These are phyloP conservation scores for Dioszegia crocea DNA, from an alignment of 768 basidiomycete species.

Conservation along the genomic window DNA sequence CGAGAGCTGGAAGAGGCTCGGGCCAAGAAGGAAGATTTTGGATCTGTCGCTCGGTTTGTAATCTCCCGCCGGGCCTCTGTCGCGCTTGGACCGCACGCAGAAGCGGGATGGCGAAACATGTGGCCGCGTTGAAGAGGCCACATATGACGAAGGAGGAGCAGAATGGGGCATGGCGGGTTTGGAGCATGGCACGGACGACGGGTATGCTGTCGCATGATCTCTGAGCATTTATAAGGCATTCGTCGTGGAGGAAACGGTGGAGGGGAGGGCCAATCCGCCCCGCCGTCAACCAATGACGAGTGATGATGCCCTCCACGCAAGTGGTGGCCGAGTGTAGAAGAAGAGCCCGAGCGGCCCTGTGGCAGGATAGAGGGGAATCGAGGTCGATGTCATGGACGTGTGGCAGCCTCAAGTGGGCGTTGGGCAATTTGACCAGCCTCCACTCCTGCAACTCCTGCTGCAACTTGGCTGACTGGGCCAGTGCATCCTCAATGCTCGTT, in stretches of 20 bases:
- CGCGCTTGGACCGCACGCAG: slow-evolving; percentile 13
- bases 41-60: slow-evolving; percentile 2
- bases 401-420: background rate
- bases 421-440: slow-evolving; percentile 4
- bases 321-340: slow-evolving; percentile 11
- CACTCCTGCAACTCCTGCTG: slow-evolving; percentile 9
- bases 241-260: slow-evolving; percentile 10
- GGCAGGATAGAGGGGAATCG: background rate
- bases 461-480: background rate
- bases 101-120: slow-evolving; percentile 18
- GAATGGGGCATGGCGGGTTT: slow-evolving; percentile 10
- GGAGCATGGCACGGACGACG: slow-evolving; percentile 4
- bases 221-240: slow-evolving; percentile 17
- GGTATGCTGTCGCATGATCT: slow-evolving; percentile 9
- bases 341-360: slow-evolving; percentile 1
- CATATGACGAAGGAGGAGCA: slow-evolving; percentile 9
- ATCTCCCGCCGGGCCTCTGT: background rate
- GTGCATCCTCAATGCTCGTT: background rate
- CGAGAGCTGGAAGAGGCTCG: background rate
- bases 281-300: slow-evolving; percentile 11
- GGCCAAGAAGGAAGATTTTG: slow-evolving; percentile 7
- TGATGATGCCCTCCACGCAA: slow-evolving; percentile 5
- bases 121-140: slow-evolving; percentile 25
- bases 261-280: background rate
- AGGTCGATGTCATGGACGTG: slow-evolving; percentile 1